Evolutionary conservation across 495 filamentous ascomycete genomes (phyloP).

Genomic region (Aspergillus haitiensis): DNA sequence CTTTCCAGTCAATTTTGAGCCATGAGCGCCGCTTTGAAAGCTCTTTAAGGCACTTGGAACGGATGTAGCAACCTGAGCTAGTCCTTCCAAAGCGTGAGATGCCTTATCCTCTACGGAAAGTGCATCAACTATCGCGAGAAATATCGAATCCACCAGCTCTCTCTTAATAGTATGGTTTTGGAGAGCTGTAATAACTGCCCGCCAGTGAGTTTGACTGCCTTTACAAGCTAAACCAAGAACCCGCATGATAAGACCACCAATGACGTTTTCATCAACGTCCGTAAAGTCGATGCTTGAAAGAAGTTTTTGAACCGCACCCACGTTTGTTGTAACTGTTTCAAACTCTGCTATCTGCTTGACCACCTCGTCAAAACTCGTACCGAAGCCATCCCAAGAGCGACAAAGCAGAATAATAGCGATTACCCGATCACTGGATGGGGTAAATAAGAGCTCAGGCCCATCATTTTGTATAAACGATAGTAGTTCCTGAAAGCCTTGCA

Average conservation of each 20-base stretch:
- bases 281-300: slow-evolving; percentile 44
- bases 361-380: slow-evolving; percentile 40
- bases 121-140: slow-evolving; percentile 39
- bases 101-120: slow-evolving; percentile 37
- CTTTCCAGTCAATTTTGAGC: slow-evolving; percentile 54
- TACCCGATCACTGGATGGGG: slow-evolving; percentile 53
- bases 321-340: slow-evolving; percentile 42
- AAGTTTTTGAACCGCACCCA: slow-evolving; percentile 42
- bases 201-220: slow-evolving; percentile 45
- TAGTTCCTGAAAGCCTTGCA: slow-evolving; percentile 36
- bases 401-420: slow-evolving; percentile 43
- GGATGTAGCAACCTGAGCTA: slow-evolving; percentile 40
- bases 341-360: slow-evolving; percentile 41
- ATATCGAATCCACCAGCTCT: slow-evolving; percentile 44
- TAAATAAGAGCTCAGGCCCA: slow-evolving; percentile 52
- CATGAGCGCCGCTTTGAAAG: slow-evolving; percentile 47
- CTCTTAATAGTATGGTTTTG: slow-evolving; percentile 45
- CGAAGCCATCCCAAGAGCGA: slow-evolving; percentile 43
- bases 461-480: slow-evolving; percentile 47
- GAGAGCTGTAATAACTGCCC: slow-evolving; percentile 47
- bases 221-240: slow-evolving; percentile 38
- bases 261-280: slow-evolving; percentile 35
- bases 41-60: slow-evolving; percentile 37
- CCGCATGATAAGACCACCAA: slow-evolving; percentile 39
- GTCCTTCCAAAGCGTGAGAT: slow-evolving; percentile 39